These are phyloP conservation scores for Lumnitzera littorea DNA, from an alignment of 345 rosid genomes.

Conservation along the genomic window DNA sequence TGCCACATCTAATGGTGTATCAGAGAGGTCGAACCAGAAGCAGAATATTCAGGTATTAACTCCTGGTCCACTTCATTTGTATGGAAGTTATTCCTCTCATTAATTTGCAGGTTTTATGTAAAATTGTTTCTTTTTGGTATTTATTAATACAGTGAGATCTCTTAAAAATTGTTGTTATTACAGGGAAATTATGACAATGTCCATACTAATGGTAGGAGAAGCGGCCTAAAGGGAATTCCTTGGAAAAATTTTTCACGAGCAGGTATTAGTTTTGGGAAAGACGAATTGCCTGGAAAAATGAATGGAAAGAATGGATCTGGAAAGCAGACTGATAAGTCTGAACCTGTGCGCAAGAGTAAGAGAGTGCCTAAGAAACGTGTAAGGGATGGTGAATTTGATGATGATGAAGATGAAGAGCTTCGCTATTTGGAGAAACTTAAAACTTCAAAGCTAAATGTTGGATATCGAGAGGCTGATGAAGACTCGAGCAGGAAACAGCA, in stretches of 20 bases:
- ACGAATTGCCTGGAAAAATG: constrained; percentile 44
- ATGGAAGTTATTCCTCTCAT: no score
- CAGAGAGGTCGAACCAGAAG: constrained; percentile 24
- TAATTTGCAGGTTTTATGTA: no score
- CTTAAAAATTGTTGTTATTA: constrained; percentile 7
- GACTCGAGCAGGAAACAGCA: constrained; percentile 49
- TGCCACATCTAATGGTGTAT: constrained; percentile 39
- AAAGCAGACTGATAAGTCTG: constrained; percentile 52
- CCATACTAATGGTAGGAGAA: constrained; percentile 40
- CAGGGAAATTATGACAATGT: constrained; percentile 55
- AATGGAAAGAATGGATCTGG: constrained; percentile 27
- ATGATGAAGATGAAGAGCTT: constrained; percentile 79
- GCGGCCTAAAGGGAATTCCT: constrained; percentile 56
- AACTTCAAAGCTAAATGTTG: constrained; percentile 33
- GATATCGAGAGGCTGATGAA: constrained; percentile 42
- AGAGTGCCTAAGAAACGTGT: constrained; percentile 60
- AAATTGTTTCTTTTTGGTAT: no score
- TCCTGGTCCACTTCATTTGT: background rate
- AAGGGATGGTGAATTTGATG: constrained; percentile 52
- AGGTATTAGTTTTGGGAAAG: constrained; percentile 52
- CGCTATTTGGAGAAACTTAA: constrained; percentile 78
- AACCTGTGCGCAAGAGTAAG: constrained; percentile 70
- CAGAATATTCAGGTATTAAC: constrained; percentile 42
- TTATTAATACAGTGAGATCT: background rate
- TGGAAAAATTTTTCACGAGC: constrained; percentile 64